Evolutionary conservation across 352 stramenopile genomes (phyloP).

Genomic region (Phytophthora ramorum): DNA sequence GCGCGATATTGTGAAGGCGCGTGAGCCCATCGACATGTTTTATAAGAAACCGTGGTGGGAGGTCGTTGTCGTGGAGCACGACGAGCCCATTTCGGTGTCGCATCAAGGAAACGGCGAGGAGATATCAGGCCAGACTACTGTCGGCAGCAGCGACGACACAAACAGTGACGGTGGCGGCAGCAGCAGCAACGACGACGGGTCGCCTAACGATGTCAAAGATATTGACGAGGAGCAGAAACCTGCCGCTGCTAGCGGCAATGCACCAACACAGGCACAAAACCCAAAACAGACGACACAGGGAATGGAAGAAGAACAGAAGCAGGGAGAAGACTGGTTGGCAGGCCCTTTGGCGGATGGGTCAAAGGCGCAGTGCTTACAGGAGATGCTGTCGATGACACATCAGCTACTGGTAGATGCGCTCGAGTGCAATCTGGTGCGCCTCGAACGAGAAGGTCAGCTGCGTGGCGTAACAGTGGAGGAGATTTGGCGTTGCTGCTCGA

Average conservation of each 20-base stretch:
- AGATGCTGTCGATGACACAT: constrained; percentile 70
- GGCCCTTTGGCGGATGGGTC: constrained; percentile 6
- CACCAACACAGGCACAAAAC: neutral
- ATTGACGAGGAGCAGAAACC: constrained; percentile 26
- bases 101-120: constrained; percentile 9
- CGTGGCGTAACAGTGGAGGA: constrained; percentile 60
- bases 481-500: constrained; percentile 67
- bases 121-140: constrained; percentile 14
- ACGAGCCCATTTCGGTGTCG: constrained; percentile 45
- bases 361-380: constrained; percentile 59
- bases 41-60: constrained; percentile 94
- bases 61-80: constrained; percentile 68
- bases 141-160: constrained; percentile 34
- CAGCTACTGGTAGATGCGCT: constrained; percentile 68
- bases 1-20: constrained; percentile 60
- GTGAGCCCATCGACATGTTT: constrained; percentile 88
- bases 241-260: neutral
- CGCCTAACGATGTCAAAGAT: constrained; percentile 33
- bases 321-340: constrained; percentile 12
- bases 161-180: constrained; percentile 28
- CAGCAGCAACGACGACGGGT: constrained; percentile 34
- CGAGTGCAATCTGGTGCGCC: constrained; percentile 70
- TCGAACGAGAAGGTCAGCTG: constrained; percentile 71
- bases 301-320: constrained; percentile 17
- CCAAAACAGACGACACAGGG: constrained; percentile 5